A percentile compares a stretch with the other conserved stretches of the same genome.
phyloP scores from a whole-genome alignment of 345 rosid genomes.

The Leavenworthia alabamica region DNA sequence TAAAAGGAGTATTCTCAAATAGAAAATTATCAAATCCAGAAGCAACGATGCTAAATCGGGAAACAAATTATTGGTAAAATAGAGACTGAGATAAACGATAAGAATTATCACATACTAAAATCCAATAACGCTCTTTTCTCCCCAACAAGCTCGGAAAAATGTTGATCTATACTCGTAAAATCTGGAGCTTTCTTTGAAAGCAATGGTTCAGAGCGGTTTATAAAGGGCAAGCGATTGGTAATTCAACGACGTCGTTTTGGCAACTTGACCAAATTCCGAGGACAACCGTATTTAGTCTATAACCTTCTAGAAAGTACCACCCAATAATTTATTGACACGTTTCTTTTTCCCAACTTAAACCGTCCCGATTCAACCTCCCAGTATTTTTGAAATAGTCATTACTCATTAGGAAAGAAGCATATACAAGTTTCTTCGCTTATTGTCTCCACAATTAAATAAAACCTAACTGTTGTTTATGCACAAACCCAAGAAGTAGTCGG shows the following conservation, averaged over 20 bases:
- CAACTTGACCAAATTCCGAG: background rate
- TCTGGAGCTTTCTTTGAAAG: background rate
- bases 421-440: background rate
- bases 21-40: background rate
- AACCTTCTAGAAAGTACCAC: conserved; percentile 38
- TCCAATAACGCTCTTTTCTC: background rate
- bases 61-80: background rate
- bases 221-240: conserved; percentile 7
- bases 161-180: background rate
- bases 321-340: conserved; percentile 39
- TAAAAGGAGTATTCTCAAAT: background rate
- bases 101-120: conserved; percentile 12
- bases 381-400: background rate
- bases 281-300: background rate
- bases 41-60: background rate
- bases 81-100: background rate
- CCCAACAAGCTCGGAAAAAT: conserved; percentile 1
- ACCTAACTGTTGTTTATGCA: background rate
- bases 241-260: conserved; percentile 11
- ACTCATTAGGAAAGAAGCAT: background rate
- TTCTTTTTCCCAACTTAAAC: background rate
- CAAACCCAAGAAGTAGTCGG: background rate
- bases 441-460: background rate
- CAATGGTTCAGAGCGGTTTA: conserved; percentile 16
- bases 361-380: conserved; percentile 8